Conservation (phyloP, 331 rosid genomes). For the Dryas integrifolia region DNA sequence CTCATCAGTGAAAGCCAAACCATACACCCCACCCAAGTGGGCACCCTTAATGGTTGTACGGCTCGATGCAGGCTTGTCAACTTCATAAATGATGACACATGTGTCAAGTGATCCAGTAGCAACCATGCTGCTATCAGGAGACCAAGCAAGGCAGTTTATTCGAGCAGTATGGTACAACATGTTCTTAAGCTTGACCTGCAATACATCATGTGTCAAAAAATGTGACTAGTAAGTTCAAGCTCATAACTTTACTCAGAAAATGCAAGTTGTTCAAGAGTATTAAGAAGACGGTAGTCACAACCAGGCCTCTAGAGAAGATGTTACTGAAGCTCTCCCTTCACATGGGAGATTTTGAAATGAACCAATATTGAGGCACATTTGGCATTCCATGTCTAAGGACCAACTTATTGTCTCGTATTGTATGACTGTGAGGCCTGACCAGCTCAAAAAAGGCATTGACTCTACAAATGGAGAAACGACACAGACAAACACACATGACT, state of each 20-base stretch:
- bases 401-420: not conserved
- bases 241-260: not conserved
- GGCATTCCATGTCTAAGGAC: not conserved
- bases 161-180: constrained; percentile 92
- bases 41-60: constrained; percentile 83
- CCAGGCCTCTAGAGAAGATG: not conserved
- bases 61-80: constrained; percentile 78
- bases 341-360: not conserved
- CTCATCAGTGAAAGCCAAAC: constrained; percentile 79
- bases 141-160: constrained; percentile 95
- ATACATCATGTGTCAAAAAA: constrained; percentile 18
- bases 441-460: not conserved
- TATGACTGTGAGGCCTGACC: not conserved
- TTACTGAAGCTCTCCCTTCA: not conserved
- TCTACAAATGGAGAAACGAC: not conserved
- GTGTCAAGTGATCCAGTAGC: constrained; percentile 94
- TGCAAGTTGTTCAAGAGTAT: not conserved
- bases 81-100: constrained; percentile 69
- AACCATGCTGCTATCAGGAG: constrained; percentile 75
- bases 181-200: constrained; percentile 88
- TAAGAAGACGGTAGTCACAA: not conserved
- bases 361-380: not conserved
- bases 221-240: not conserved
- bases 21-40: constrained; percentile 94
- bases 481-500: not conserved